A percentile compares a stretch with the other conserved stretches of the same genome.
phyloP scores from a whole-genome alignment of 2,329 filamentous ascomycete genomes.

The Clonostachys rhizophaga region DNA sequence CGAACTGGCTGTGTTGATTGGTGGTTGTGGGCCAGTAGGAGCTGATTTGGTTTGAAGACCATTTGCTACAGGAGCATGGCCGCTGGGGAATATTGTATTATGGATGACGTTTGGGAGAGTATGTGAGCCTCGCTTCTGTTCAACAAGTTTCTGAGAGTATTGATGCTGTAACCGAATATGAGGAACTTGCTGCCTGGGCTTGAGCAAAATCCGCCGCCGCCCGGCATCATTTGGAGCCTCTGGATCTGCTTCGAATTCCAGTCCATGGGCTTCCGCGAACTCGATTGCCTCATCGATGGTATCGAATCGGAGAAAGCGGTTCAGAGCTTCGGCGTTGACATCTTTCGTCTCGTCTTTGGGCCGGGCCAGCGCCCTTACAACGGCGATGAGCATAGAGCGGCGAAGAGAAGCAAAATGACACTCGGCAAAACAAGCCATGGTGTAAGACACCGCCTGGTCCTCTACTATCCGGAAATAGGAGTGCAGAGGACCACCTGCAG shows the following conservation, averaged over 20 bases:
- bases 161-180: conserved; percentile 48
- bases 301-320: conserved; percentile 61
- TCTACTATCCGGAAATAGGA: conserved; percentile 58
- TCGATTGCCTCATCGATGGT: conserved; percentile 60
- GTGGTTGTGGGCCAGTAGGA: too few species aligned
- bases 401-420: conserved; percentile 61
- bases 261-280: conserved; percentile 55
- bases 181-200: conserved; percentile 35
- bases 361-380: conserved; percentile 50
- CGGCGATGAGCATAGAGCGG: conserved; percentile 49
- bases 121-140: conserved; percentile 50
- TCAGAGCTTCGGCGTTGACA: conserved; percentile 51
- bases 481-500: conserved; percentile 42
- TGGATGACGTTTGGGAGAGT: conserved; percentile 52
- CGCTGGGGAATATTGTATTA: conserved; percentile 41
- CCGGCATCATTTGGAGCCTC: conserved; percentile 25
- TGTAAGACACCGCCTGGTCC: conserved; percentile 55
- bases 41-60: conserved; percentile 1
- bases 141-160: conserved; percentile 52
- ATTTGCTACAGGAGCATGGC: conserved; percentile 6
- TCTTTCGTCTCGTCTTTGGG: conserved; percentile 55
- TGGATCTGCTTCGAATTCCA: conserved; percentile 40
- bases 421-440: conserved; percentile 66
- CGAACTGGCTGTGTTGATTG: too few species aligned
- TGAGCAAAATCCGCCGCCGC: conserved; percentile 35